Evolutionary conservation across 2,329 filamentous ascomycete species (phyloP), one percentile per base, ranked within the genome.

Genomic region (Colletotrichum lini): DNA sequence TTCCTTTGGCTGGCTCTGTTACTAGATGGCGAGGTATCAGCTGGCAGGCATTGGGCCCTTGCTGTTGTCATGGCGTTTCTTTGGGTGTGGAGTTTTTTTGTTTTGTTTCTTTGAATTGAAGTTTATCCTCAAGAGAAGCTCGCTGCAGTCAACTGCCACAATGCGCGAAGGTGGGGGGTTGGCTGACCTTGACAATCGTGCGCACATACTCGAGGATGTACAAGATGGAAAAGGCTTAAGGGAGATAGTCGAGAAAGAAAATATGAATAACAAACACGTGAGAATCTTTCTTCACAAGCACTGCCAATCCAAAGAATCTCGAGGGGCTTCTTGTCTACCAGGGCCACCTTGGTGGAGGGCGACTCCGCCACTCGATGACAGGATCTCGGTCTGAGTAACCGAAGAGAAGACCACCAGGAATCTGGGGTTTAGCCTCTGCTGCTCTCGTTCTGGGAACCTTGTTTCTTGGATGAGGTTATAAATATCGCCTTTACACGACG

Each of bases 21-120:
- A 62, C 49, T 67, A 70, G 67, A 67, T 67, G 67, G 67, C 56
- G 64, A 61, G 57, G 42, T 30, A 67, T 30, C 18, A 63, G 67
- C 52, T 54, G 44, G 57, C 49, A 62, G 38, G 64, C 50, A n/a
- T 23, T 21, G 57, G 64, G 44, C 60, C 26, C 3, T 40, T 62
- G 5, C 56, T 59, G 44, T 45, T 30, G 0, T 21, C 38, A 45
- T 59, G 67, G 67, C 57, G 67, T 67, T 70, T 21, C 30, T 35
- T 45, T 40, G 12, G 66, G 18, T 49, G 44, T 42, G 47, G 49
- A 44, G 23, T 54, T 26, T 35, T 44, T 16, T 10, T 23, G 12
- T 7, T 30, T 54, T 54, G 26, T 23, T n/a, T 63, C 30, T 40
- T 59, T 38, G 30, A 49, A 56, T 30, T 30, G 52, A 40, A n/a